Conservation (phyloP, 371 early-diverging fungal species). For the Lichtheimia hyalospora region DNA sequence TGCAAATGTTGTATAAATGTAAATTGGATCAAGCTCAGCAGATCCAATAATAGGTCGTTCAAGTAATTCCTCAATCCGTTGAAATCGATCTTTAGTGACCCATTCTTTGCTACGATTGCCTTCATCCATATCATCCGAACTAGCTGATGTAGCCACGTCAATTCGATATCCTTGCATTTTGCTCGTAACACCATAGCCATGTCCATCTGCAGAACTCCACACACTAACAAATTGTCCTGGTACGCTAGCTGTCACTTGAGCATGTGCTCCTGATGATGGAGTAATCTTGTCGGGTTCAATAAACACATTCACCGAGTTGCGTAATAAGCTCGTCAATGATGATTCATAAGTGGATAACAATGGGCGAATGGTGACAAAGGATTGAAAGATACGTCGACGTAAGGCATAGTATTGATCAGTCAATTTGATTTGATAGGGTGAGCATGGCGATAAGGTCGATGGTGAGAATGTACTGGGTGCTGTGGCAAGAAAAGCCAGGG, state of each 20-base stretch:
- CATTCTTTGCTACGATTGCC: slow-evolving; percentile 48
- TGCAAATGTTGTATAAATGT: slow-evolving; percentile 51
- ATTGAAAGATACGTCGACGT: slow-evolving; percentile 71
- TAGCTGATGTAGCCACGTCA: slow-evolving; percentile 34
- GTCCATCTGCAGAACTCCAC: slow-evolving; percentile 62
- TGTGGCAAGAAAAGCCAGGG: slow-evolving; percentile 63
- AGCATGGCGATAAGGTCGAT: slow-evolving; percentile 41
- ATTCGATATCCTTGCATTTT: slow-evolving; percentile 58
- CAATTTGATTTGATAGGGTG: slow-evolving; percentile 44
- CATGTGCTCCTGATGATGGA: slow-evolving; percentile 54
- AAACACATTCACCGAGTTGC: slow-evolving; percentile 54
- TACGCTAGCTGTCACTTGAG: slow-evolving; percentile 49
- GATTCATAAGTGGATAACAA: slow-evolving; percentile 66
- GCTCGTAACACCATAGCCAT: slow-evolving; percentile 65
- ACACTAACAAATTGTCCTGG: slow-evolving; percentile 59
- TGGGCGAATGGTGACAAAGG: slow-evolving; percentile 70
- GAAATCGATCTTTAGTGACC: slow-evolving; percentile 59
- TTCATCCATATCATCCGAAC: slow-evolving; percentile 37
- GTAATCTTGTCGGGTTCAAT: slow-evolving; percentile 57
- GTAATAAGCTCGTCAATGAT: slow-evolving; percentile 55
- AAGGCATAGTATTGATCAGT: slow-evolving; percentile 65
- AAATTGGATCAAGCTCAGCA: slow-evolving; percentile 60
- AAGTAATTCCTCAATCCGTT: slow-evolving; percentile 54
- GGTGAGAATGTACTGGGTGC: slow-evolving; percentile 55
- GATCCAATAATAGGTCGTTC: slow-evolving; percentile 65